Evolutionary conservation across 208 protist species (phyloP).

Genomic region (Leptomonas pyrrhocoris): DNA sequence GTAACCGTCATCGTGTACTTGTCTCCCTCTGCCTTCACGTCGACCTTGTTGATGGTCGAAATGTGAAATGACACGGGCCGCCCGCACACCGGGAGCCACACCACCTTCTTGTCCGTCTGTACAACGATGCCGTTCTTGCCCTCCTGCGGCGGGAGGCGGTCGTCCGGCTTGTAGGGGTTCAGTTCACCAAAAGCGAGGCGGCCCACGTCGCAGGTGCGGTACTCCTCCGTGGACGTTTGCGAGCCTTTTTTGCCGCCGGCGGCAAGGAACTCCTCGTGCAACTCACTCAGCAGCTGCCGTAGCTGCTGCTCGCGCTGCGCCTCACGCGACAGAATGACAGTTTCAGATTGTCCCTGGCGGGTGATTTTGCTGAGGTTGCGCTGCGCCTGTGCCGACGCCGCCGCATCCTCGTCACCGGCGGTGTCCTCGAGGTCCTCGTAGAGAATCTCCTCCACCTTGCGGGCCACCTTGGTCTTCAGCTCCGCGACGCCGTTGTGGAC

Average conservation of each 20-base stretch:
- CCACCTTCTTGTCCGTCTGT: conserved; percentile 81
- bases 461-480: conserved; percentile 74
- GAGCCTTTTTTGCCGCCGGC: conserved; percentile 78
- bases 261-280: conserved; percentile 72
- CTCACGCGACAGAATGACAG: conserved; percentile 74
- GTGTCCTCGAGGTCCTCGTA: conserved; percentile 53
- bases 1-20: conserved; percentile 81
- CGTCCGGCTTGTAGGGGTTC: conserved; percentile 42
- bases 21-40: conserved; percentile 84
- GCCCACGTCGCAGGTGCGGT: conserved; percentile 67
- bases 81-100: conserved; percentile 95
- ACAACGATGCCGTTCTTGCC: conserved; percentile 73
- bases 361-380: conserved; percentile 80
- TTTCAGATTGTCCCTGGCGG: conserved; percentile 71
- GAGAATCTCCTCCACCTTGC: conserved; percentile 73
- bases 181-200: conserved; percentile 76
- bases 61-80: conserved; percentile 94
- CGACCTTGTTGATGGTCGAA: conserved; percentile 94
- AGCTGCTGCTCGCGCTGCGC: conserved; percentile 73
- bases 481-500: conserved; percentile 61
- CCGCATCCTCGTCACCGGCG: conserved; percentile 23
- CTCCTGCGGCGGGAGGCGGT: conserved; percentile 36
- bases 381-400: conserved; percentile 6
- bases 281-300: conserved; percentile 60
- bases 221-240: conserved; percentile 58